phyloP scores from a whole-genome alignment of 257 asterid species.

The Forsythia viridissima region DNA sequence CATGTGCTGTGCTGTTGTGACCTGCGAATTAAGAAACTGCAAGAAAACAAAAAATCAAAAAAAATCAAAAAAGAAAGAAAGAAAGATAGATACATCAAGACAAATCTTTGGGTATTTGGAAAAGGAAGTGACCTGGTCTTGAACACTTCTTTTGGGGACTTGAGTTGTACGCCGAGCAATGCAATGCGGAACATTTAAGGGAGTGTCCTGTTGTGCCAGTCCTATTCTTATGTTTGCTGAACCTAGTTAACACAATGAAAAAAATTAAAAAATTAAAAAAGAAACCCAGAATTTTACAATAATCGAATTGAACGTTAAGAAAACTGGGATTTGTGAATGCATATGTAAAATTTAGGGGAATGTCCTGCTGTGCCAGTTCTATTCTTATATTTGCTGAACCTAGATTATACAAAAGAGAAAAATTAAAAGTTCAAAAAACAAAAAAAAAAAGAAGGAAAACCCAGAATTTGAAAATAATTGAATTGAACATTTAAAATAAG shows the following conservation, averaged over 20 bases:
- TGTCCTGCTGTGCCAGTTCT: constrained; percentile 33
- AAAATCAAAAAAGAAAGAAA: neutral
- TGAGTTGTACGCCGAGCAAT: constrained; percentile 79
- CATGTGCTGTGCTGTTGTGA: constrained; percentile 85
- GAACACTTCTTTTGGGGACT: constrained; percentile 70
- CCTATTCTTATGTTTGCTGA: constrained; percentile 88
- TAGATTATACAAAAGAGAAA: constrained; percentile 24
- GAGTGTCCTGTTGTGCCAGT: constrained; percentile 78
- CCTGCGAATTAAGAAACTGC: constrained; percentile 93
- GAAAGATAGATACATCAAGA: neutral
- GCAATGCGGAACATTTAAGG: constrained; percentile 79
- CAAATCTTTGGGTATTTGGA: neutral
- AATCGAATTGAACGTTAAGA: neutral
- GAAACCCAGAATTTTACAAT: constrained; percentile 1
- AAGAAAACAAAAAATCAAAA: constrained; percentile 16
- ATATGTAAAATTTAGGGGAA: neutral
- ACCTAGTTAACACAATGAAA: constrained; percentile 36
- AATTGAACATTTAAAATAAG: neutral
- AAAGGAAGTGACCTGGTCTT: constrained; percentile 61
- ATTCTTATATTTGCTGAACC: constrained; percentile 85
- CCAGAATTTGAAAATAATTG: neutral
- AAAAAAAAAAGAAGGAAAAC: neutral
- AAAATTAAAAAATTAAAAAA: neutral
- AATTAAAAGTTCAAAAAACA: neutral
- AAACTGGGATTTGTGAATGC: neutral